Evolutionary conservation across 2,329 filamentous ascomycete genomes (phyloP).

Genomic region (Phyllosticta ampelicida): DNA sequence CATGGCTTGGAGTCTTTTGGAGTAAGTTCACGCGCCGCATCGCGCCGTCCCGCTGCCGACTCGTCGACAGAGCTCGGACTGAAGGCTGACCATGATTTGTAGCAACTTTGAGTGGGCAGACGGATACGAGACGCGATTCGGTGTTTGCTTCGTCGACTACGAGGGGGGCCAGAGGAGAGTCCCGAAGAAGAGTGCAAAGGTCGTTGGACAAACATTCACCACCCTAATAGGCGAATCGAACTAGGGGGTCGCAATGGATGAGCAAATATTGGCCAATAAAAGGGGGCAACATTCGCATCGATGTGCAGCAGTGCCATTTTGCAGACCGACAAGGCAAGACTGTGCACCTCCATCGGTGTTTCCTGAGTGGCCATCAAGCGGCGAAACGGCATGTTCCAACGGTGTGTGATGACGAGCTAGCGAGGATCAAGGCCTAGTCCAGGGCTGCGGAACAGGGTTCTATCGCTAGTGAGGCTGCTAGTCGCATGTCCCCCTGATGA

Average conservation of each 20-base stretch:
- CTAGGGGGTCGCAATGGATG: conserved; percentile 19
- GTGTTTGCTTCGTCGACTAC: conserved; percentile 77
- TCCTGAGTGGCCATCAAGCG: not conserved
- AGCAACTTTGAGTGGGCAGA: conserved; percentile 88
- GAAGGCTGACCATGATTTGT: conserved; percentile 12
- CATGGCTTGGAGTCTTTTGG: conserved; percentile 79
- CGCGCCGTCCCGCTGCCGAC: conserved; percentile 4
- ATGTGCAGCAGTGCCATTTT: not conserved
- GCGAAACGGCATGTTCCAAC: not conserved
- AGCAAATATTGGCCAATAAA: not conserved
- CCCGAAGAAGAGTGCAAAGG: conserved; percentile 73
- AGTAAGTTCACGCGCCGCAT: conserved; percentile 39
- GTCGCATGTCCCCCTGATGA: not conserved
- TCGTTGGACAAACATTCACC: conserved; percentile 60
- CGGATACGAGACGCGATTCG: conserved; percentile 77
- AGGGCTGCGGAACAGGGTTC: not conserved
- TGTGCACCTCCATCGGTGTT: not conserved
- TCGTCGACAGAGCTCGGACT: conserved; percentile 5
- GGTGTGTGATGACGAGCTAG: not conserved
- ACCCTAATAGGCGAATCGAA: conserved; percentile 47
- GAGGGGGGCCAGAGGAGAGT: conserved; percentile 65
- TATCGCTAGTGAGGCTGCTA: not conserved
- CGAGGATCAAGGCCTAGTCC: not conserved
- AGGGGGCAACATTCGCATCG: not conserved
- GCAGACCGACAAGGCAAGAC: not conserved